Conservation (phyloP, 1,139 yeast genomes). For the Zygoascus sp. region DNA sequence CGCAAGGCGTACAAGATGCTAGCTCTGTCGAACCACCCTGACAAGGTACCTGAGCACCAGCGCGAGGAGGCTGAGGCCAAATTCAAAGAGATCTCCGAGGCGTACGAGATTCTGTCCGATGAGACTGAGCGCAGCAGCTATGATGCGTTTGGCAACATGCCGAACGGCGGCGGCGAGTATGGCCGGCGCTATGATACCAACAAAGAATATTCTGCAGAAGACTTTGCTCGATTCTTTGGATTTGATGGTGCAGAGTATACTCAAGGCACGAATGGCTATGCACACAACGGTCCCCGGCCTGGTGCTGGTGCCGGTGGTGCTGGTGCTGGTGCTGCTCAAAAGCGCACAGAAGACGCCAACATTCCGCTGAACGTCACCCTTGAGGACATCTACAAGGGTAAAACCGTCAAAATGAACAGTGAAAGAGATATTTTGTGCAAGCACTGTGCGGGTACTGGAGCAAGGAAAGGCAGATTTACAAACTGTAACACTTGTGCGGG, state of each 20-base stretch:
- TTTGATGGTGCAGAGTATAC: slow-evolving; percentile 18
- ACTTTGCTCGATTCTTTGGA: slow-evolving; percentile 65
- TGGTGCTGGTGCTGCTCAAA: slow-evolving; percentile 10
- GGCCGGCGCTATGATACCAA: slow-evolving; percentile 17
- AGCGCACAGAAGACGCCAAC: slow-evolving; percentile 61
- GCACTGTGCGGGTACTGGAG: slow-evolving; percentile 71
- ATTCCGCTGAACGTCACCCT: slow-evolving; percentile 60
- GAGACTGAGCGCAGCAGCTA: slow-evolving; percentile 50
- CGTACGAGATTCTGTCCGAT: slow-evolving; percentile 71
- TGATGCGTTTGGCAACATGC: slow-evolving; percentile 47
- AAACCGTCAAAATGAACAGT: slow-evolving; percentile 67
- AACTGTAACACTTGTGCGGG: slow-evolving; percentile 73
- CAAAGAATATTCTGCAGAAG: slow-evolving; percentile 48
- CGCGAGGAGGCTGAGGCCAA: slow-evolving; percentile 63
- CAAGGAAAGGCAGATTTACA: slow-evolving; percentile 52
- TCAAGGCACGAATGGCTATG: too few relatives aligned
- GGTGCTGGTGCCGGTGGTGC: slow-evolving; percentile 20
- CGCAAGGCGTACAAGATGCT: slow-evolving; percentile 71
- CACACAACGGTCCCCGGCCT: slow-evolving; percentile 21
- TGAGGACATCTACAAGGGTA: slow-evolving; percentile 79
- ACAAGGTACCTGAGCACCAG: slow-evolving; percentile 60
- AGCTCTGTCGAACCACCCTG: slow-evolving; percentile 76
- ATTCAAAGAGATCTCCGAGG: slow-evolving; percentile 73
- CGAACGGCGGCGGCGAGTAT: slow-evolving; percentile 13
- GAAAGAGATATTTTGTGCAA: slow-evolving; percentile 70